Evolutionary conservation across 2,329 filamentous ascomycete species (phyloP).

Genomic region (Paracorniculantispora psalliotae): DNA sequence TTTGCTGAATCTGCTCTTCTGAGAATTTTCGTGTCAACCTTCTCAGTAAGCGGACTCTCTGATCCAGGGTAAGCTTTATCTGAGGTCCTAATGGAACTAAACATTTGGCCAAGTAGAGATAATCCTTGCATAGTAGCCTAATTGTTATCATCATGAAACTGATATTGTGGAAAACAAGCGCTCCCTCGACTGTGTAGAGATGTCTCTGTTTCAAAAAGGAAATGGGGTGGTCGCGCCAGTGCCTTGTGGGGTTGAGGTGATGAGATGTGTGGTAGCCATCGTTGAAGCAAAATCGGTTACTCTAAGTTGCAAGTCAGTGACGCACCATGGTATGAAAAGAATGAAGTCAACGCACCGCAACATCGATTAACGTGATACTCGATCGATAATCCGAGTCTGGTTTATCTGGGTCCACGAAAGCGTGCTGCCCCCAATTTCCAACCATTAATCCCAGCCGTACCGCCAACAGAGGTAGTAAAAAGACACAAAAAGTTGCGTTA

Average conservation of each 20-base stretch:
- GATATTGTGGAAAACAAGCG: slow-evolving; percentile 75
- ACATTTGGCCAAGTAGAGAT: slow-evolving; percentile 61
- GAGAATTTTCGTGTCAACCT: too few species aligned
- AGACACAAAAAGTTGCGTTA: slow-evolving; percentile 56
- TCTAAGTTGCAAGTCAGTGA: slow-evolving; percentile 39
- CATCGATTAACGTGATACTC: slow-evolving; percentile 75
- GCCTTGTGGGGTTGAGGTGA: slow-evolving; percentile 70
- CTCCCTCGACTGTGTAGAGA: slow-evolving; percentile 60
- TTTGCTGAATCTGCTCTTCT: too few species aligned
- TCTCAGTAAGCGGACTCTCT: too few species aligned
- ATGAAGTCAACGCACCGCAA: slow-evolving; percentile 60
- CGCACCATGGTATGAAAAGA: not conserved
- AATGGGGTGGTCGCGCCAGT: slow-evolving; percentile 76
- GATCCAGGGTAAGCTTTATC: too few species aligned
- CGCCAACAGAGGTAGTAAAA: slow-evolving; percentile 60
- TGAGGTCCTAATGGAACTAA: slow-evolving; percentile 72
- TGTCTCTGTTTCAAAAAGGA: slow-evolving; percentile 67
- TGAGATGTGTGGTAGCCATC: slow-evolving; percentile 80
- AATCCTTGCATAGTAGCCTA: slow-evolving; percentile 64
- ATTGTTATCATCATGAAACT: slow-evolving; percentile 75
- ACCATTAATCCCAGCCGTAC: slow-evolving; percentile 71
- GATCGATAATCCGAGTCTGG: slow-evolving; percentile 74
- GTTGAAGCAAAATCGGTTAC: slow-evolving; percentile 78
- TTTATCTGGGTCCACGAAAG: slow-evolving; percentile 69
- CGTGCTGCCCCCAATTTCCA: slow-evolving; percentile 81